Conservation (phyloP, 2,329 filamentous ascomycete genomes). For the Periconia sp. region DNA sequence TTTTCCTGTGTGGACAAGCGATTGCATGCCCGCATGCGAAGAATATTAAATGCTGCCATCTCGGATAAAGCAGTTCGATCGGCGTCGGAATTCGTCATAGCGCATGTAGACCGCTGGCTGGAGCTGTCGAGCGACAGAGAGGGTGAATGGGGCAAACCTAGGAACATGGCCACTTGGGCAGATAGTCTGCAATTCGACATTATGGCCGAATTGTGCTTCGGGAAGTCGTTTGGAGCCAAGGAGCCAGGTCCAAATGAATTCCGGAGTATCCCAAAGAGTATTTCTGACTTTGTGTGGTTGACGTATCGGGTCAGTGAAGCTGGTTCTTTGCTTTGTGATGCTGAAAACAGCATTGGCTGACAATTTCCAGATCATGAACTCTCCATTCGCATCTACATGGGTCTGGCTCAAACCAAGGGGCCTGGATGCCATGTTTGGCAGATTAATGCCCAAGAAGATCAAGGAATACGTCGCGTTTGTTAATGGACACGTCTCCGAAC, state of each 20-base stretch:
- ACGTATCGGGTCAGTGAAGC: too few species aligned
- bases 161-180: not conserved
- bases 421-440: conserved; percentile 3
- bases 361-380: too few species aligned
- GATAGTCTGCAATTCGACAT: conserved; percentile 45
- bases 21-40: conserved; percentile 7
- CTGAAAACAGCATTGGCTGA: too few species aligned
- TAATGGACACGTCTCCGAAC: conserved; percentile 3
- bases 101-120: conserved; percentile 17
- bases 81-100: conserved; percentile 2
- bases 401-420: not conserved
- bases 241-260: conserved; percentile 17
- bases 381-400: too few species aligned
- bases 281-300: not conserved
- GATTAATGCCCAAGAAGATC: not conserved
- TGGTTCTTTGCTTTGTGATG: too few species aligned
- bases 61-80: conserved; percentile 11
- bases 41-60: conserved; percentile 11
- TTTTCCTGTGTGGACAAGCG: conserved; percentile 3
- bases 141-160: conserved; percentile 8
- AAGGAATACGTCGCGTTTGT: conserved; percentile 8
- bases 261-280: conserved; percentile 9
- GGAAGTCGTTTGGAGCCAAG: conserved; percentile 37
- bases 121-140: not conserved
- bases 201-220: conserved; percentile 45